Conservation (phyloP, 768 basidiomycete species). For the Candolleomyces eurysporus region DNA sequence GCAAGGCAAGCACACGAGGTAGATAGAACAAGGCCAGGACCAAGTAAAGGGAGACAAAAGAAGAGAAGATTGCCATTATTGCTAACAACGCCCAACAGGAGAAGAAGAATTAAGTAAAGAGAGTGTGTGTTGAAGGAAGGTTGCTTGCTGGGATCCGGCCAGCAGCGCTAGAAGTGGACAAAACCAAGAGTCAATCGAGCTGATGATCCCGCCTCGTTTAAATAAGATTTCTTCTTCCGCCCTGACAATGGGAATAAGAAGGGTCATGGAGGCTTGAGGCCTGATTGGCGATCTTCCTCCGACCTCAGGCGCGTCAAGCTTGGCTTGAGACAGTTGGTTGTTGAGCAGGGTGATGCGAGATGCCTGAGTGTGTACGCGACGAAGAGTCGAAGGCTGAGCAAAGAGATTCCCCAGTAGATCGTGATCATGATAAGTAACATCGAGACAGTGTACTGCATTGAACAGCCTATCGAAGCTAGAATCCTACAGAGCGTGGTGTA, state of each 20-base stretch:
- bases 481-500: too few species aligned
- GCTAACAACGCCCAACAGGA: not conserved
- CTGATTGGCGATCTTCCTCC: not conserved
- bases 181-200: not conserved
- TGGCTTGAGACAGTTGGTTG: not conserved
- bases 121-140: not conserved
- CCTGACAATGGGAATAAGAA: slow-evolving; percentile 1
- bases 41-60: not conserved
- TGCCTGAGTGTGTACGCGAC: not conserved
- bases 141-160: not conserved
- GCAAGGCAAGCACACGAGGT: not conserved
- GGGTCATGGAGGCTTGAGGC: not conserved
- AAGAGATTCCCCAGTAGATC: not conserved
- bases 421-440: not conserved
- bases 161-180: not conserved
- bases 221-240: too few species aligned
- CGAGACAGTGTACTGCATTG: not conserved
- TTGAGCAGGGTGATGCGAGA: not conserved
- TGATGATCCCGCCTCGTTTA: too few species aligned
- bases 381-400: not conserved
- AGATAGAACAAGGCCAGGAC: not conserved
- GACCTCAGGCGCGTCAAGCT: not conserved
- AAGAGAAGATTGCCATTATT: not conserved
- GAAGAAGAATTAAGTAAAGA: not conserved
- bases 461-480: too few species aligned